Evolutionary conservation across 768 basidiomycete species (phyloP), one percentile per base, ranked within the genome.

Genomic region (Podaxis rugospora): DNA sequence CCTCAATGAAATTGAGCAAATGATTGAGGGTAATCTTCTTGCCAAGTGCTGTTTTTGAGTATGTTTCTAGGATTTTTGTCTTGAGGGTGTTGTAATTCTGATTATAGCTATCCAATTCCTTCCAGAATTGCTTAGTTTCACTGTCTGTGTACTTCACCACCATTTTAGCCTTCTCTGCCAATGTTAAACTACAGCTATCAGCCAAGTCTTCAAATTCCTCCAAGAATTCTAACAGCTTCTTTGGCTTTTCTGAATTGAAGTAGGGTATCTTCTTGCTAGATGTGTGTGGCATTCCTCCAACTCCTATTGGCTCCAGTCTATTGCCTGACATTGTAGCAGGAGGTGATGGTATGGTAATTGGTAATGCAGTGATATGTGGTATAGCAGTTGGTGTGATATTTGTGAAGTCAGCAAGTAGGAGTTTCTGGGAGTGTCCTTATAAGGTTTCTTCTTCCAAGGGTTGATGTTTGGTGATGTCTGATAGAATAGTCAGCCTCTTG

Each of bases 71-170:
- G 46, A 47, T 47, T 18, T 18, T 47, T 9, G n/a, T 47, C 46
- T 47, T 47, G n/a, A 47, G 21, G 5, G 4, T 47, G 5, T 18
- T 18, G 10, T 18, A 47, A 23, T 47, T 18, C 18, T 21, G 16
- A 47, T 25, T 11, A 25, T 47, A 47, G n/a, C 46, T 23, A 5
- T 51, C 56, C 11, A 60, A 35, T 13, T 16, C n/a, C 11, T 42
- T 65, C 70, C 68, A 4, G 27, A 42, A 42, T n/a, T n/a, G 13
- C 40, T 42, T 42, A 1, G 40, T 42, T 42, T 42, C n/a, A 5
- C 5, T 4, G 3, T 42, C 40, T 16, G 40, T n/a, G 4, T 42
- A 42, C 14, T n/a, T 42, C 16, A 42, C 40, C 3, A 42, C 40
- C 40, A 42, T n/a, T n/a, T 42, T 42, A 14, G 40, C 7, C 14